A percentile compares a stretch with the other conserved stretches of the same genome.
phyloP scores from a whole-genome alignment of 2,329 filamentous ascomycete genomes.

The Cladophialophora chaetospira region DNA sequence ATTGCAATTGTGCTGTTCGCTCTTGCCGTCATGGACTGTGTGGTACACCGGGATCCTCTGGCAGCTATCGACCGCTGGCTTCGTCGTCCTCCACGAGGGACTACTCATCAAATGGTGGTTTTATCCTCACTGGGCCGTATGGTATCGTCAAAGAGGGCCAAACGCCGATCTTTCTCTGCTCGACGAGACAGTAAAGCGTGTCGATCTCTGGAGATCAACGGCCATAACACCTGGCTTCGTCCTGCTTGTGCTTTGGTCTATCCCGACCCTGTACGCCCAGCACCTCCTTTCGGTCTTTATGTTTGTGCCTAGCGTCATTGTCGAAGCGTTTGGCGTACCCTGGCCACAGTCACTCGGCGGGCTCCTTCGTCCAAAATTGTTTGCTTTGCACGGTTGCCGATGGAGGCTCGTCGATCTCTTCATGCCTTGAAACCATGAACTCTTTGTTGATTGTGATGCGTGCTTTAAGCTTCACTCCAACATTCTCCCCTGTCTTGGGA shows the following conservation, averaged over 20 bases:
- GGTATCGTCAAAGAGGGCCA: slow-evolving; percentile 19
- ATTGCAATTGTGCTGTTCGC: not conserved
- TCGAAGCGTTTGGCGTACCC: not conserved
- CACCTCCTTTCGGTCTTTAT: slow-evolving; percentile 9
- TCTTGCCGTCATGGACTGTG: not conserved
- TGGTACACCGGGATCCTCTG: slow-evolving; percentile 1
- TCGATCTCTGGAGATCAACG: slow-evolving; percentile 13
- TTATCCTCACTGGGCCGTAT: slow-evolving; percentile 20
- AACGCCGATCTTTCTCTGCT: slow-evolving; percentile 2
- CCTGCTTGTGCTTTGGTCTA: slow-evolving; percentile 13
- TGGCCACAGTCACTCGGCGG: not conserved
- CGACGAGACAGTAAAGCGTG: not conserved
- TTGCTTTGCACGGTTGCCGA: slow-evolving; percentile 6
- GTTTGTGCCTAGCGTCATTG: not conserved
- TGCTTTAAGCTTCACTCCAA: too few relatives aligned
- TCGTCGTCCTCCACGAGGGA: slow-evolving; percentile 13
- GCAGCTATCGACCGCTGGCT: slow-evolving; percentile 11
- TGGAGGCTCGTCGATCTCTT: slow-evolving; percentile 5
- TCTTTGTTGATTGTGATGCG: too few relatives aligned
- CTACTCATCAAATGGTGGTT: slow-evolving; percentile 23
- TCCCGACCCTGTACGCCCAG: slow-evolving; percentile 15
- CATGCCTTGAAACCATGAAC: not conserved
- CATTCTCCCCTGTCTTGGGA: too few relatives aligned
- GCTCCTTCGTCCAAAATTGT: slow-evolving; percentile 13
- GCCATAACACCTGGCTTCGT: slow-evolving; percentile 12